Percentiles rank a stretch among this genome's conserved stretches.
Conservation (phyloP, 306 rosid species). For the Cotoneaster glaucophyllus region DNA sequence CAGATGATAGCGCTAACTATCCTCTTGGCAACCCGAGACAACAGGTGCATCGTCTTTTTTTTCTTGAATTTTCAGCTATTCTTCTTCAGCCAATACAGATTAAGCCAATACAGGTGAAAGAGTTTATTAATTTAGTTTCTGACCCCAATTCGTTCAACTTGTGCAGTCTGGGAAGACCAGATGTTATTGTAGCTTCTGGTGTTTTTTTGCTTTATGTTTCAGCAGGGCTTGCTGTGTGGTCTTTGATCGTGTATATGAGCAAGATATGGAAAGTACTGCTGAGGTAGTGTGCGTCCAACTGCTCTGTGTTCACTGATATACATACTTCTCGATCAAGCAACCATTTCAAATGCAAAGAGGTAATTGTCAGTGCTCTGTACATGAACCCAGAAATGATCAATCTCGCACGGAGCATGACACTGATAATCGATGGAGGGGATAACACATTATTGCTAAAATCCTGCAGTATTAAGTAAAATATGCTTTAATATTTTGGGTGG, state of each 20-base stretch:
- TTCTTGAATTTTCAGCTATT: conserved; percentile 1
- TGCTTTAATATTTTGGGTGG: not conserved
- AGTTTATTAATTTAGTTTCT: conserved; percentile 9
- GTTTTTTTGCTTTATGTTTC: conserved; percentile 78
- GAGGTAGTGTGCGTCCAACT: conserved; percentile 38
- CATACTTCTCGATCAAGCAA: conserved; percentile 12
- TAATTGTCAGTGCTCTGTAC: conserved; percentile 1
- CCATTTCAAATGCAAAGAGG: not conserved
- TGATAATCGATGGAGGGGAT: conserved; percentile 12
- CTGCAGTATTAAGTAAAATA: not conserved
- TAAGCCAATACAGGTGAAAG: not conserved
- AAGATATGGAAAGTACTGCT: conserved; percentile 78
- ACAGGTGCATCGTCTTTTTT: conserved; percentile 43
- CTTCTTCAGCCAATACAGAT: conserved; percentile 2
- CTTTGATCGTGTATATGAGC: conserved; percentile 72
- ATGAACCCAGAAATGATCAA: conserved; percentile 10
- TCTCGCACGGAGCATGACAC: conserved; percentile 12
- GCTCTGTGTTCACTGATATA: conserved; percentile 1
- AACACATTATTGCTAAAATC: not conserved
- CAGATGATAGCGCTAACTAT: conserved; percentile 85
- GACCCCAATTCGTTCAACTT: conserved; percentile 3
- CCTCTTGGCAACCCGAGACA: conserved; percentile 86
- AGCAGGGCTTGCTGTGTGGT: conserved; percentile 96
- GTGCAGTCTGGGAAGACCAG: conserved; percentile 73
- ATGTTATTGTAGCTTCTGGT: conserved; percentile 60